Base-by-base conservation (phyloP, 2,329 filamentous ascomycete genomes). In the Aurifilum marmelostoma region DNA sequence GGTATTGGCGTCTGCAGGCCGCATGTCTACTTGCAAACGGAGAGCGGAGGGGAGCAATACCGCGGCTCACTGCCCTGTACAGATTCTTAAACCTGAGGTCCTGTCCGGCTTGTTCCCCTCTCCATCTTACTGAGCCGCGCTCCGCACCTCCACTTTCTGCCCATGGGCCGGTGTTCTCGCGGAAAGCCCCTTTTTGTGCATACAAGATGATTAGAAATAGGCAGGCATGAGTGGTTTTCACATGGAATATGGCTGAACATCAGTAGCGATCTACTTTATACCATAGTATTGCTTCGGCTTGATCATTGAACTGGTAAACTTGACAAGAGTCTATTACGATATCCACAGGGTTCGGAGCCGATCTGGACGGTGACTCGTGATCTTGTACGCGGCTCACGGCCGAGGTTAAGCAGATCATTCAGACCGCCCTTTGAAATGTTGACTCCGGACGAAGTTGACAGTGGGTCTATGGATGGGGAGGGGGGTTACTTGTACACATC, bases 1-100 rank as follows among this genome's bases (percentile, higher is more conserved):
- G 69, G 67, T 56, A 64, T 69, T 69, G 69, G 69, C 67, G 69
- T 71, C 66, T 18, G 67, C 62, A 62, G 56, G 62, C 62, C 69
- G 67, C 69, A 71, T 67, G 67, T 47, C 56, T 43, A 61, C 60
- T 63, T 56, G 60, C 29, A 58, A 60, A 39, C 61, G 11, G 65
- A 37, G 52, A 66, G n/a, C 24, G 14, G 63, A 47, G 27, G 60
- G 43, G 41, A 24, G 41, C 18, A 65, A 21, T 37, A 41, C 59
- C 43, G 43, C 64, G 66, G 61, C 54, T 60, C 59, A 43, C 54
- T 67, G 37, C 41, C 27, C 29, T 52, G 69, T 52, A 69, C 69
- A 71, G 52, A 56, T 52, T 61, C n/a, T 61, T 47, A 41, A 67
- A 64, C 56, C 56, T 63, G 16, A 68, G 63, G 39, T 62, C 59